A percentile compares a stretch with the other conserved stretches of the same genome.
These are phyloP conservation scores for Aspergillus sp. DNA, from an alignment of 2,329 filamentous ascomycete genomes.

Conservation along the genomic window DNA sequence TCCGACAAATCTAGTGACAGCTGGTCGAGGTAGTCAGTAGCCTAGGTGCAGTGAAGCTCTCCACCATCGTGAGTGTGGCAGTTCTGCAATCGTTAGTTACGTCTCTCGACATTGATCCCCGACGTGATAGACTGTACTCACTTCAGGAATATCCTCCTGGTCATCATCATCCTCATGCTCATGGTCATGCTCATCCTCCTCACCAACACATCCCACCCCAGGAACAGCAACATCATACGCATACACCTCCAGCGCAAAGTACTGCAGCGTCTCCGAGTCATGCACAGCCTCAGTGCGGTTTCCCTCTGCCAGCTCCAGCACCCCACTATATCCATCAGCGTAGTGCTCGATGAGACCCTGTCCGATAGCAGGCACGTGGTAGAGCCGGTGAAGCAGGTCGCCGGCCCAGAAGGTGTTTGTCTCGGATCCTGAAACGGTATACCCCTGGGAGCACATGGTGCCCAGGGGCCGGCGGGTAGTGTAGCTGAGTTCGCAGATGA, in stretches of 20 bases:
- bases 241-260: constrained; percentile 67
- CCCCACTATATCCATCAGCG: constrained; percentile 57
- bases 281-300: constrained; percentile 51
- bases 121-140: constrained; percentile 18
- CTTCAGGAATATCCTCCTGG: constrained; percentile 24
- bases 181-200: constrained; percentile 10
- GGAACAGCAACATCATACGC: constrained; percentile 65
- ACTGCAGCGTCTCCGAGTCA: constrained; percentile 65
- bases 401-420: constrained; percentile 65
- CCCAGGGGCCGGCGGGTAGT: constrained; percentile 56
- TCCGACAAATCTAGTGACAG: neutral
- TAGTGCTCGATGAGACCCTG: constrained; percentile 64
- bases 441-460: constrained; percentile 62
- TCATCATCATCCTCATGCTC: neutral
- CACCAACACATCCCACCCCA: constrained; percentile 60
- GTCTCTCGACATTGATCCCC: neutral
- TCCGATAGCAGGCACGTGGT: constrained; percentile 62
- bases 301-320: constrained; percentile 53
- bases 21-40: neutral
- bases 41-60: constrained; percentile 38
- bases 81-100: constrained; percentile 24
- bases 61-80: constrained; percentile 46
- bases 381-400: constrained; percentile 66
- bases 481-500: constrained; percentile 67
- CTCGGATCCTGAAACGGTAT: constrained; percentile 57